phyloP scores from a whole-genome alignment of 2,329 filamentous ascomycete genomes.

The Venturia oleaginea region DNA sequence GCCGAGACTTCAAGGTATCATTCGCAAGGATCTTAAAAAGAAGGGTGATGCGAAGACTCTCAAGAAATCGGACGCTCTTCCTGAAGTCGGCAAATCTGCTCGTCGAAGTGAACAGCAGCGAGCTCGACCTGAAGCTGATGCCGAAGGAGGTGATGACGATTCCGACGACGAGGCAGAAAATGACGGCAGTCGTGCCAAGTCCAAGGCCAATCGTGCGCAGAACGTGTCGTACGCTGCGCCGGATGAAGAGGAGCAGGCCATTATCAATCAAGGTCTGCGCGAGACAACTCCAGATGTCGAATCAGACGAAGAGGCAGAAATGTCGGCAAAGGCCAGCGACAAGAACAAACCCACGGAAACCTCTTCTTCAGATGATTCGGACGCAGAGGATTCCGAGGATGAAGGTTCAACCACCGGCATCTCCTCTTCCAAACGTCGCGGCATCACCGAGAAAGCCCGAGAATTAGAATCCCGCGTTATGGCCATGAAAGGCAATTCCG shows the following conservation, averaged over 20 bases:
- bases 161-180: constrained; percentile 49
- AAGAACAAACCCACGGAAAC: background rate
- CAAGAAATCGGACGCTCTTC: constrained; percentile 55
- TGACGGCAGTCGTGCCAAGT: constrained; percentile 59
- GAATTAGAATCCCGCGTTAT: constrained; percentile 57
- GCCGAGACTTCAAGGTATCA: constrained; percentile 58
- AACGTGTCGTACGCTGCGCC: constrained; percentile 79
- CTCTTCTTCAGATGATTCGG: constrained; percentile 11
- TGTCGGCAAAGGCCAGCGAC: constrained; percentile 18
- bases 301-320: constrained; percentile 21
- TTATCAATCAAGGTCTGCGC: constrained; percentile 27
- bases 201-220: constrained; percentile 66
- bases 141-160: constrained; percentile 52
- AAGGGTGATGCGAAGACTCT: constrained; percentile 48
- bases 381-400: constrained; percentile 21
- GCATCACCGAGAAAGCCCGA: constrained; percentile 28
- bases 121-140: constrained; percentile 37
- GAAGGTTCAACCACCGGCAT: constrained; percentile 17
- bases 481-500: constrained; percentile 44
- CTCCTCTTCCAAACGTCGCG: background rate
- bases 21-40: constrained; percentile 71
- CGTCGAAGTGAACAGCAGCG: constrained; percentile 42
- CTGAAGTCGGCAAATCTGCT: constrained; percentile 60
- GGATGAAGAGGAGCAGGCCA: constrained; percentile 78
- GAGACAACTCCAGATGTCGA: constrained; percentile 32